These are phyloP conservation scores for Ceratocystis ficicola DNA, from an alignment of 2,329 filamentous ascomycete species.

Conservation along the genomic window DNA sequence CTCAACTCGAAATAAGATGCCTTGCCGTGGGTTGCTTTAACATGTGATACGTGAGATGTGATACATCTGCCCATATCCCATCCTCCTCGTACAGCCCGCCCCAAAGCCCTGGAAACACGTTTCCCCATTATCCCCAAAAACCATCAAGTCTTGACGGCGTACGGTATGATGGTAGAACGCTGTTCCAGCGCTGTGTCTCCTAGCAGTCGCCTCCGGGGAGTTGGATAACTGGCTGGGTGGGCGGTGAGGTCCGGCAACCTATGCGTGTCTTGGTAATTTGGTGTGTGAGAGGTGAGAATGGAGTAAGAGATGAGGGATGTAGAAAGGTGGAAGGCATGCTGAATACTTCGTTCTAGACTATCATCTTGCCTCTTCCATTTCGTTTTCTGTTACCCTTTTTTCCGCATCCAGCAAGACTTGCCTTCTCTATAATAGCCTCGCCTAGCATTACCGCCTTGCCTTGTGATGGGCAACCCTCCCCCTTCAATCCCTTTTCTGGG, in stretches of 20 bases:
- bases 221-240: neutral
- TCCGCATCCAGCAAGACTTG: no score
- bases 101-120: neutral
- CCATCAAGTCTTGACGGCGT: neutral
- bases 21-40: neutral
- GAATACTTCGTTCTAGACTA: no score
- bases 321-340: neutral
- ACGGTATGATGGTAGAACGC: neutral
- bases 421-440: no score
- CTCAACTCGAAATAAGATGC: neutral
- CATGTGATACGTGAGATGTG: no score
- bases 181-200: neutral
- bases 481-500: no score
- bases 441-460: no score
- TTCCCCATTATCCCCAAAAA: neutral
- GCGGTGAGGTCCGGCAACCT: no score
- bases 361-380: no score
- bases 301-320: neutral
- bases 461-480: no score
- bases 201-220: neutral
- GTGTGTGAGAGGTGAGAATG: neutral
- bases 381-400: no score
- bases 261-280: no score
- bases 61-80: neutral
- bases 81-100: neutral